Conservation (phyloP, 1,284 basidiomycete genomes). For the Microbotryum violaceum region DNA sequence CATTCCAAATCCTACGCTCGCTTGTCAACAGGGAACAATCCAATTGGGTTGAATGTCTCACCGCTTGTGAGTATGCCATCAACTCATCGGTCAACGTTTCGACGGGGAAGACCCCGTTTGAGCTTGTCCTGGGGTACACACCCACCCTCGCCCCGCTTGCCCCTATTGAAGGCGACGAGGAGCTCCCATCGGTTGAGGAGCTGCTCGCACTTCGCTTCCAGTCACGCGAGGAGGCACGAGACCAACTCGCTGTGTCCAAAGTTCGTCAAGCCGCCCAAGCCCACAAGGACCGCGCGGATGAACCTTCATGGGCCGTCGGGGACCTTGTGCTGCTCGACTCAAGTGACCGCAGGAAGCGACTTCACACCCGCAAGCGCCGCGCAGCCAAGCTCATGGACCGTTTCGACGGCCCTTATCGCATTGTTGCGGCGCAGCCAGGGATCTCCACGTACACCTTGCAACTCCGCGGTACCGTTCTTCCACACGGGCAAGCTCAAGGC, state of each 20-base stretch:
- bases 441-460: constrained; percentile 25
- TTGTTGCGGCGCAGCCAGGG: constrained; percentile 13
- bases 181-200: too few species aligned
- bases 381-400: constrained; percentile 5
- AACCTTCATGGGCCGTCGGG: constrained; percentile 25
- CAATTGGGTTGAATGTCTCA: constrained; percentile 17
- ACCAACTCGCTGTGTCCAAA: constrained; percentile 38
- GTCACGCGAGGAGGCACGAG: constrained; percentile 32
- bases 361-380: background rate
- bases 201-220: background rate
- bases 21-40: constrained; percentile 12
- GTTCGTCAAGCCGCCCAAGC: constrained; percentile 36
- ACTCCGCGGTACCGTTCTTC: constrained; percentile 65
- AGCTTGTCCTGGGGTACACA: constrained; percentile 25
- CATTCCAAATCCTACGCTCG: constrained; percentile 2
- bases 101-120: constrained; percentile 21
- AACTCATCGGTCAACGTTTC: constrained; percentile 21
- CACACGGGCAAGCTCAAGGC: constrained; percentile 2
- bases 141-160: constrained; percentile 34
- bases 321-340: constrained; percentile 6
- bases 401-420: constrained; percentile 18
- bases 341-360: background rate
- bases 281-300: constrained; percentile 31
- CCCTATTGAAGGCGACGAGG: background rate
- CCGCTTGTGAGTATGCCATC: constrained; percentile 17